phyloP scores from a whole-genome alignment of 2,329 filamentous ascomycete species.

The Sarocladiaceae sp. region DNA sequence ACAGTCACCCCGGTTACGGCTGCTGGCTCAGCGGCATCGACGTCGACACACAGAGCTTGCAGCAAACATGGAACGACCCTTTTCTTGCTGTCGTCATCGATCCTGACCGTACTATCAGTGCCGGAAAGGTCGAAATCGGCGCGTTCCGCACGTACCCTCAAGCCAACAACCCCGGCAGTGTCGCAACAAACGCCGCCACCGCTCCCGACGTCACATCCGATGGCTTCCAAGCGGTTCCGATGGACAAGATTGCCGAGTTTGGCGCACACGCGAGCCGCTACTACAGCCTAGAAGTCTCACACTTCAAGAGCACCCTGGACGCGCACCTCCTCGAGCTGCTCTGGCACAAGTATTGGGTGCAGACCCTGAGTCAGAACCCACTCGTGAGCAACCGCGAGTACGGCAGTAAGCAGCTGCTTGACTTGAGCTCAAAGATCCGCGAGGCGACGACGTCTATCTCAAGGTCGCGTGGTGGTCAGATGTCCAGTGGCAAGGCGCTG shows the following conservation, averaged over 20 bases:
- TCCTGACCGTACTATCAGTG: conserved; percentile 88
- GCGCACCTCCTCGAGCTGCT: conserved; percentile 77
- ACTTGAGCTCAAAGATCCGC: conserved; percentile 75
- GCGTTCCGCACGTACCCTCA: conserved; percentile 84
- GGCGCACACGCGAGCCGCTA: conserved; percentile 87
- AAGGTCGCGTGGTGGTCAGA: conserved; percentile 19
- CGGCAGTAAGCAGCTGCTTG: conserved; percentile 83
- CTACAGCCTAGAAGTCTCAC: conserved; percentile 84
- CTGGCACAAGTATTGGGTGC: conserved; percentile 99
- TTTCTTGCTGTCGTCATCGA: conserved; percentile 96
- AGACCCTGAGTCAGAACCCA: conserved; percentile 86
- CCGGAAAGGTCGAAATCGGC: conserved; percentile 94
- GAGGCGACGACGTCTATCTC: conserved; percentile 45
- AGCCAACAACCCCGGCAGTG: not conserved
- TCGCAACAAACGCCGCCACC: not conserved
- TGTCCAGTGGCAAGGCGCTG: conserved; percentile 19
- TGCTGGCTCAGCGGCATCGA: conserved; percentile 98
- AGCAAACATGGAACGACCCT: conserved; percentile 81
- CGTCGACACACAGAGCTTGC: conserved; percentile 77
- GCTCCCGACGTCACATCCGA: conserved; percentile 29
- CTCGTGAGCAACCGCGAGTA: conserved; percentile 91
- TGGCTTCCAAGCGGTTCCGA: conserved; percentile 71
- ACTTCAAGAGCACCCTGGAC: conserved; percentile 92
- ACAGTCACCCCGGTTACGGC: conserved; percentile 93
- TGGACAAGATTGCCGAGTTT: conserved; percentile 94